These are phyloP conservation scores for Anisodus tanguticus DNA, from an alignment of 257 asterid genomes.

Conservation along the genomic window DNA sequence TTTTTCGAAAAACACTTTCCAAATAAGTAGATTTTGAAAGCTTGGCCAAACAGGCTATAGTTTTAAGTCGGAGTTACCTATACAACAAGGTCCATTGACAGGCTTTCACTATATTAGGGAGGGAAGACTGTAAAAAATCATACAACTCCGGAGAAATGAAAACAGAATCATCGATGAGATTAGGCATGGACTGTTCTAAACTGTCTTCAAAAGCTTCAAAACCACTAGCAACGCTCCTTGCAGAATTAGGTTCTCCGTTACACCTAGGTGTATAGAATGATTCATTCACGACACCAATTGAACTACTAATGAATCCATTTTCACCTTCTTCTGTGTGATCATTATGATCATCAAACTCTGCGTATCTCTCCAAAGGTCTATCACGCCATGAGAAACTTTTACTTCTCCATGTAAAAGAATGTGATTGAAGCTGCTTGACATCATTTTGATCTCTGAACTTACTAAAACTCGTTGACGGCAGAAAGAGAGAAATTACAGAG, in stretches of 20 bases:
- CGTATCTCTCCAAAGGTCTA: slow-evolving; percentile 62
- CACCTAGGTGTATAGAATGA: slow-evolving; percentile 28
- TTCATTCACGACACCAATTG: slow-evolving; percentile 35
- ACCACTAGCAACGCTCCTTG: slow-evolving; percentile 59
- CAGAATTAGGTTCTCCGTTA: slow-evolving; percentile 56
- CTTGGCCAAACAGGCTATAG: background rate
- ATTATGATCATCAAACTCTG: slow-evolving; percentile 42
- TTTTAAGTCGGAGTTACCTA: slow-evolving; percentile 55
- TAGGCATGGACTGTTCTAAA: slow-evolving; percentile 50
- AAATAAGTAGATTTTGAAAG: no score
- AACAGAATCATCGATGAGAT: slow-evolving; percentile 63
- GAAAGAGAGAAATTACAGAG: slow-evolving; percentile 58
- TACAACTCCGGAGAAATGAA: slow-evolving; percentile 69
- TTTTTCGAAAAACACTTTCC: no score
- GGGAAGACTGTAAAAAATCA: slow-evolving; percentile 75
- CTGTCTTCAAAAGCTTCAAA: slow-evolving; percentile 60
- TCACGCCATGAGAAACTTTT: slow-evolving; percentile 67
- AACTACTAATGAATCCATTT: slow-evolving; percentile 30
- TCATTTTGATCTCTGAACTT: slow-evolving; percentile 52
- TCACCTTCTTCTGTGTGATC: slow-evolving; percentile 34
- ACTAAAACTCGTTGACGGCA: slow-evolving; percentile 63
- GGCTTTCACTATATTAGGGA: slow-evolving; percentile 92
- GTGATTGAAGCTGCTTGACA: slow-evolving; percentile 46
- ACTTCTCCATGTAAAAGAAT: slow-evolving; percentile 75
- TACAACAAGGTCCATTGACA: slow-evolving; percentile 84